Evolutionary conservation across 306 rosid species (phyloP).

Genomic region (Neltuma alba): DNA sequence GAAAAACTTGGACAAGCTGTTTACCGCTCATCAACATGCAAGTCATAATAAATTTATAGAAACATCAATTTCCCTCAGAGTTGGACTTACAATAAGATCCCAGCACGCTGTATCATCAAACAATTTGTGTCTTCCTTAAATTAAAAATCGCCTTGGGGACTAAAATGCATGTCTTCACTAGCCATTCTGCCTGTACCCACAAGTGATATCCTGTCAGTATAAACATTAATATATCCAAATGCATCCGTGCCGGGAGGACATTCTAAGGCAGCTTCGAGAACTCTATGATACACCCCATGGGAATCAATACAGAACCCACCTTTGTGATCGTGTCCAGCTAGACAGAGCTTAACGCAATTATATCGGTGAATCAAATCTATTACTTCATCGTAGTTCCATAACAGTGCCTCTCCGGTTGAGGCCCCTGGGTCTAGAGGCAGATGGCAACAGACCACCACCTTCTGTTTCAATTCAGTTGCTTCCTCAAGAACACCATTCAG

Average conservation of each 20-base stretch:
- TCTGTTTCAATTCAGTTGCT: constrained; percentile 70
- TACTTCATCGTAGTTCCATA: constrained; percentile 89
- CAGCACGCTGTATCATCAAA: constrained; percentile 18
- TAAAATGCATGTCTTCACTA: constrained; percentile 64
- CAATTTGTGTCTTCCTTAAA: constrained; percentile 26
- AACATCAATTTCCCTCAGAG: not conserved
- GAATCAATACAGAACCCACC: constrained; percentile 85
- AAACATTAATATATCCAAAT: constrained; percentile 73
- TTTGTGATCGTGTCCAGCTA: constrained; percentile 86
- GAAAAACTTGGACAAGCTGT: not conserved
- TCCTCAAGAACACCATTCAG: constrained; percentile 61
- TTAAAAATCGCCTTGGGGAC: constrained; percentile 40
- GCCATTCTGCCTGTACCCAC: constrained; percentile 69
- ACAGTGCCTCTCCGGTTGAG: constrained; percentile 59
- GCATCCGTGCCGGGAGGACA: constrained; percentile 84
- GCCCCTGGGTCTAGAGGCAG: constrained; percentile 74
- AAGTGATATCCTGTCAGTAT: constrained; percentile 64
- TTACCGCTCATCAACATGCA: constrained; percentile 8
- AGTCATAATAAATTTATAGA: not conserved
- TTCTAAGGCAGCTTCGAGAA: constrained; percentile 92
- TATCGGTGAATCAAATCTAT: constrained; percentile 71
- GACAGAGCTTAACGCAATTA: constrained; percentile 76
- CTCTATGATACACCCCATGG: constrained; percentile 81
- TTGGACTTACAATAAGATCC: not conserved
- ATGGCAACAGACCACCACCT: constrained; percentile 82